Evolutionary conservation across 306 rosid genomes (phyloP).

Genomic region (Vigna nakashimae): DNA sequence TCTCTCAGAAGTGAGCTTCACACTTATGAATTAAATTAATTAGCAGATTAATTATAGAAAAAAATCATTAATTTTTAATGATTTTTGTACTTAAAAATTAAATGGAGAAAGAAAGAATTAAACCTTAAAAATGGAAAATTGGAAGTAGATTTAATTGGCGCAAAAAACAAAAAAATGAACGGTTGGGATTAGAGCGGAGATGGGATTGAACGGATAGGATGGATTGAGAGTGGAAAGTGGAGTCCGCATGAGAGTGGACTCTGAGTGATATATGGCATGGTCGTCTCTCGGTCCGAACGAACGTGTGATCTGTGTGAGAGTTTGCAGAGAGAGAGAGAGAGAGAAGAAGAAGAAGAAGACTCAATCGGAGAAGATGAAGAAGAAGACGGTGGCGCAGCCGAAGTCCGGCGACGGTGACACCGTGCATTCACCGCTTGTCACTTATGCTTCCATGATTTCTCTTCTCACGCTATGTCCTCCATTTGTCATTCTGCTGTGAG

Average conservation of each 20-base stretch:
- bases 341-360: neutral
- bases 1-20: too few species aligned
- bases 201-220: neutral
- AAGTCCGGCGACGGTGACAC: conserved; percentile 27
- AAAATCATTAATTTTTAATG: too few species aligned
- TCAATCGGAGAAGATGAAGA: neutral
- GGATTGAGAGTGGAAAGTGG: neutral
- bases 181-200: neutral
- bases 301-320: neutral
- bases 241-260: neutral
- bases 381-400: neutral
- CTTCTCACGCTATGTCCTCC: conserved; percentile 91
- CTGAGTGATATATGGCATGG: neutral
- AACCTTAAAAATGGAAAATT: too few species aligned
- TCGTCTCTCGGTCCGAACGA: too few species aligned
- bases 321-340: neutral
- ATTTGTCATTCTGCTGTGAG: conserved; percentile 46
- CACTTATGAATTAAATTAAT: too few species aligned
- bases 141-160: too few species aligned
- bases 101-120: too few species aligned
- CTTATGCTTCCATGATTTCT: conserved; percentile 80
- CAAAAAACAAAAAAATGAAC: neutral
- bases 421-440: conserved; percentile 83
- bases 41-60: too few species aligned
- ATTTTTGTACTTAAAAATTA: too few species aligned